Evolutionary conservation across 352 stramenopile genomes (phyloP).

Genomic region (Halophytophthora batemanensis): DNA sequence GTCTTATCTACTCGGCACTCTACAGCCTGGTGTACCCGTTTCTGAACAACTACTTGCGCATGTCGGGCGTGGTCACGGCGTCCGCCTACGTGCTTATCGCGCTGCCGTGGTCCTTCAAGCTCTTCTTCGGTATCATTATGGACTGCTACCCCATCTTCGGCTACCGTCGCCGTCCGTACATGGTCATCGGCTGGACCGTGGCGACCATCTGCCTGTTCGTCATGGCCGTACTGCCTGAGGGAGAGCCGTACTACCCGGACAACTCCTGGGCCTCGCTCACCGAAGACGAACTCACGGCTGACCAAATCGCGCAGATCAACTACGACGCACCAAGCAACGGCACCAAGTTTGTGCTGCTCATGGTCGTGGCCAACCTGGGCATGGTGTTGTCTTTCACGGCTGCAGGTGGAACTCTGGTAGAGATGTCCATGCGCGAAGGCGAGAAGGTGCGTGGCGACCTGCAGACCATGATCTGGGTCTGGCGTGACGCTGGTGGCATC

Average conservation of each 20-base stretch:
- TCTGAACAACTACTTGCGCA: slow-evolving; percentile 52
- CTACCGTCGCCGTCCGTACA: slow-evolving; percentile 78
- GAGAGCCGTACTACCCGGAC: slow-evolving; percentile 56
- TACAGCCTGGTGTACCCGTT: slow-evolving; percentile 46
- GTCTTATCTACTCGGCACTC: slow-evolving; percentile 45
- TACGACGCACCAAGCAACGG: slow-evolving; percentile 36
- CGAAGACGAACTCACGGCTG: slow-evolving; percentile 26
- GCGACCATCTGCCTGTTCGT: slow-evolving; percentile 31
- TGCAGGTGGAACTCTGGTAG: slow-evolving; percentile 47
- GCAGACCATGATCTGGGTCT: slow-evolving; percentile 58
- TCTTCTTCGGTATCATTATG: slow-evolving; percentile 79
- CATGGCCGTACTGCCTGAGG: slow-evolving; percentile 33
- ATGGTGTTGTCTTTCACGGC: slow-evolving; percentile 53
- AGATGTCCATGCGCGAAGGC: slow-evolving; percentile 57
- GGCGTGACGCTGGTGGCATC: slow-evolving; percentile 30
- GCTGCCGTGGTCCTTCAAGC: slow-evolving; percentile 79
- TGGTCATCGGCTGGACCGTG: slow-evolving; percentile 67
- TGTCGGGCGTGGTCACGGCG: slow-evolving; percentile 36
- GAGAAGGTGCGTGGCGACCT: slow-evolving; percentile 43
- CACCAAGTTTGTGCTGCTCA: slow-evolving; percentile 50
- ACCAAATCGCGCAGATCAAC: slow-evolving; percentile 47
- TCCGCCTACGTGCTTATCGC: slow-evolving; percentile 48
- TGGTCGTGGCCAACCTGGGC: slow-evolving; percentile 54
- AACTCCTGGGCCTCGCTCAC: slow-evolving; percentile 25
- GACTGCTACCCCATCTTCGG: slow-evolving; percentile 86